Evolutionary conservation across 176 grass and related monocot genomes (phyloP), one percentile per base, ranked within the genome.

Genomic region (Oryza glumipatula): DNA sequence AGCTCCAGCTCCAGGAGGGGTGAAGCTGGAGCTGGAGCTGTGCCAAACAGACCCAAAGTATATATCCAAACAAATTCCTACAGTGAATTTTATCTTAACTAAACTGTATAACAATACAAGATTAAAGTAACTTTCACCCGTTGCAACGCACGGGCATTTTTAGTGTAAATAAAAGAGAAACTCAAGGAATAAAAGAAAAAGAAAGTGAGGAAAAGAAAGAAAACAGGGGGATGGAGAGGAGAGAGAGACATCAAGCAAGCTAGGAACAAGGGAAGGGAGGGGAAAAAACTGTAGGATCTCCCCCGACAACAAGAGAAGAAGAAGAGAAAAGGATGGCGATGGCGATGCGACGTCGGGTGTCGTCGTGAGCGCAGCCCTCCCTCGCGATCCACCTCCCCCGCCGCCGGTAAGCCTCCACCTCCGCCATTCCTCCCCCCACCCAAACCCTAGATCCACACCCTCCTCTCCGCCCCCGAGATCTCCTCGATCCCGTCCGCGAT

Each of bases 361-460:
- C 39, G 74, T 83, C 74, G 68, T 46, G 67, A 52, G 46, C 75
- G 41, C 49, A 36, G 65, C 74, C 52, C 74, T 5, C 49, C 35
- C 52, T 58, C 14, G 36, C 67, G 73, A 73, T 67, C 84, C 79
- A 63, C 9, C 65, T 16, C 28, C 64, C 65, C 14, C 67, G 17
- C 72, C 67, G 17, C 72, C 78, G 73, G 67, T 22, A 22, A 82
- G 82, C 54, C 70, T 30, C 60, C 65, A 13, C 77, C 16, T 3
- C 69, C 69, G 28, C 70, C 82, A 58, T 76, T 35, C 11, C 2
- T 0, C 23, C 56, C 56, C 56, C 67, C 52, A 16, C 14, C 19
- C 68, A 44, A 78, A 83, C 74, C 79, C 88, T 83, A 86, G 89
- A 91, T 91, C 89, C 85, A 68, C 43, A 74, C 43, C 84, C n/a